Conservation (phyloP, 2,329 filamentous ascomycete species). For the Colletotrichum limetticola region DNA sequence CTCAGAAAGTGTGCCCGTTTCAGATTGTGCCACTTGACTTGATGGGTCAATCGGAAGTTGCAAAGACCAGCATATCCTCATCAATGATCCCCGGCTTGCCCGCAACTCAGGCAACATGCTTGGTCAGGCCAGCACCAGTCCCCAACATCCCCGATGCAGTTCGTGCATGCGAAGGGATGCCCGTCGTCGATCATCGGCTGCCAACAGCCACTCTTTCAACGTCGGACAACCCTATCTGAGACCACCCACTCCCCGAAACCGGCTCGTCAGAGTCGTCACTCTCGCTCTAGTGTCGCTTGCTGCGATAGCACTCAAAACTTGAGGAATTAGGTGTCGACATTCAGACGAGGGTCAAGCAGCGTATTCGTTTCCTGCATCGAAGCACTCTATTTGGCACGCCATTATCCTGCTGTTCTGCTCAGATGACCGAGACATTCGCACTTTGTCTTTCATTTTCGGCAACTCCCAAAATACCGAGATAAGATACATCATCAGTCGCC, state of each 20-base stretch:
- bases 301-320: not conserved
- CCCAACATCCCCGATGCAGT: slow-evolving; percentile 21
- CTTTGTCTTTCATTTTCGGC: not conserved
- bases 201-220: slow-evolving; percentile 28
- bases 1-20: slow-evolving; percentile 19
- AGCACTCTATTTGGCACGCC: slow-evolving; percentile 10
- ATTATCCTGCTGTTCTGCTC: not conserved
- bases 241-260: slow-evolving; percentile 5
- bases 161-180: slow-evolving; percentile 32
- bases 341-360: slow-evolving; percentile 16
- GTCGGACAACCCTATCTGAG: slow-evolving; percentile 24
- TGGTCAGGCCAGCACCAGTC: slow-evolving; percentile 12
- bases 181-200: slow-evolving; percentile 27
- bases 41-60: slow-evolving; percentile 7
- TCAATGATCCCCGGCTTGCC: not conserved
- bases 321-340: slow-evolving; percentile 4
- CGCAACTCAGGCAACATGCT: slow-evolving; percentile 24
- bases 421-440: not conserved
- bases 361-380: slow-evolving; percentile 18
- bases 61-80: slow-evolving; percentile 28
- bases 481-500: not conserved
- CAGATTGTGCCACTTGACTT: slow-evolving; percentile 32
- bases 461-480: slow-evolving; percentile 10
- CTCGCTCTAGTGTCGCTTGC: not conserved
- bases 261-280: not conserved